These are phyloP conservation scores for Yarrowia porcina DNA, from an alignment of 805 yeast genomes.

Conservation along the genomic window DNA sequence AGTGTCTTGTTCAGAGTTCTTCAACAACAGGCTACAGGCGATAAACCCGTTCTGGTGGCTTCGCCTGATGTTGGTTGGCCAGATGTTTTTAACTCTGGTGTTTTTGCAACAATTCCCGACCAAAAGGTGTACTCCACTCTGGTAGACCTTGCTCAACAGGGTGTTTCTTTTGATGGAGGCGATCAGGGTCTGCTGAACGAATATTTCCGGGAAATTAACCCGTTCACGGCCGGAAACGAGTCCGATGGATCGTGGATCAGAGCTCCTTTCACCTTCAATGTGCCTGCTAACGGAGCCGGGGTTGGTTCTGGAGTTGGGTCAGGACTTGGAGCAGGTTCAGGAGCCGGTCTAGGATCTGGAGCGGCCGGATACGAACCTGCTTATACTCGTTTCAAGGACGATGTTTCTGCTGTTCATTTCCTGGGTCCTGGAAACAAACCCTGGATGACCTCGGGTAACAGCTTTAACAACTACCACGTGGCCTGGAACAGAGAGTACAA, in stretches of 20 bases:
- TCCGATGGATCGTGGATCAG: constrained; percentile 52
- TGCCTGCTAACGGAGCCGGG: constrained; percentile 51
- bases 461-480: constrained; percentile 19
- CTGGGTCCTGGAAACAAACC: constrained; percentile 41
- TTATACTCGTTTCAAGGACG: constrained; percentile 47
- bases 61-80: constrained; percentile 91
- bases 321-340: neutral
- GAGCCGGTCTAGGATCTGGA: neutral
- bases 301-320: neutral
- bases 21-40: neutral
- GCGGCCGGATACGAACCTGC: constrained; percentile 74
- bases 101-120: constrained; percentile 59
- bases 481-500: constrained; percentile 31
- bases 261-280: constrained; percentile 79
- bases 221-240: neutral
- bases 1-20: constrained; percentile 34
- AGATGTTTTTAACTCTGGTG: constrained; percentile 81
- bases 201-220: constrained; percentile 46
- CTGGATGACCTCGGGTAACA: constrained; percentile 34
- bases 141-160: constrained; percentile 32
- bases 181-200: constrained; percentile 89
- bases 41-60: constrained; percentile 40
- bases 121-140: constrained; percentile 45
- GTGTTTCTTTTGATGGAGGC: constrained; percentile 73
- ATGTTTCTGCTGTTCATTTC: constrained; percentile 44